phyloP scores from a whole-genome alignment of 176 grass and related monocot species.

The Avena eriantha region DNA sequence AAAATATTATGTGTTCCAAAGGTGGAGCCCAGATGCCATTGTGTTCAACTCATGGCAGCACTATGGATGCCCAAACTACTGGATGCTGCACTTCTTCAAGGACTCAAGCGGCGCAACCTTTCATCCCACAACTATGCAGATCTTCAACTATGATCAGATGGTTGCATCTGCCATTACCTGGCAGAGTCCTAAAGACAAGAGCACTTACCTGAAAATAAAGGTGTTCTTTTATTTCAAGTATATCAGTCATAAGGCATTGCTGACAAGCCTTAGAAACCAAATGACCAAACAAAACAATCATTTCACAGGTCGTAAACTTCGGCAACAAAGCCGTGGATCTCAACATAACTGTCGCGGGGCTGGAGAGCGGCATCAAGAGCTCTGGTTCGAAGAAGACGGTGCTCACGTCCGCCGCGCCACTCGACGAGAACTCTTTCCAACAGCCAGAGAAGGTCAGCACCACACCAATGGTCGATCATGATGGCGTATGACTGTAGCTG shows the following conservation, averaged over 20 bases:
- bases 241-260: background rate
- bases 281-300: background rate
- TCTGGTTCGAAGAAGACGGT: conserved; percentile 57
- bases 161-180: conserved; percentile 73
- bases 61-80: conserved; percentile 93
- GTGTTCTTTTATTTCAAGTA: background rate
- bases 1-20: conserved; percentile 10
- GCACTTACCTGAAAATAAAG: conserved; percentile 78
- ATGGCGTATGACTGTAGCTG: background rate
- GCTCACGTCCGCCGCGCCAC: conserved; percentile 62
- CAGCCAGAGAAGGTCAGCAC: conserved; percentile 65
- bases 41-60: conserved; percentile 86
- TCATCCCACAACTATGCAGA: conserved; percentile 52
- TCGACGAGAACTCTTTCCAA: conserved; percentile 80
- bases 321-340: conserved; percentile 63
- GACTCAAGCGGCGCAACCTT: conserved; percentile 72
- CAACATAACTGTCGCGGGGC: conserved; percentile 52
- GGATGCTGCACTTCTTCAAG: conserved; percentile 88
- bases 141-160: conserved; percentile 53
- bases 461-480: background rate
- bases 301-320: conserved; percentile 76
- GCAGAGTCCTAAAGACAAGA: conserved; percentile 57
- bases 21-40: conserved; percentile 88
- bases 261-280: background rate
- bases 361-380: conserved; percentile 48